Percentiles rank a stretch among this genome's conserved stretches.
These are phyloP conservation scores for Triglochin maritima DNA, from an alignment of 106 monocot genomes.

Conservation along the genomic window DNA sequence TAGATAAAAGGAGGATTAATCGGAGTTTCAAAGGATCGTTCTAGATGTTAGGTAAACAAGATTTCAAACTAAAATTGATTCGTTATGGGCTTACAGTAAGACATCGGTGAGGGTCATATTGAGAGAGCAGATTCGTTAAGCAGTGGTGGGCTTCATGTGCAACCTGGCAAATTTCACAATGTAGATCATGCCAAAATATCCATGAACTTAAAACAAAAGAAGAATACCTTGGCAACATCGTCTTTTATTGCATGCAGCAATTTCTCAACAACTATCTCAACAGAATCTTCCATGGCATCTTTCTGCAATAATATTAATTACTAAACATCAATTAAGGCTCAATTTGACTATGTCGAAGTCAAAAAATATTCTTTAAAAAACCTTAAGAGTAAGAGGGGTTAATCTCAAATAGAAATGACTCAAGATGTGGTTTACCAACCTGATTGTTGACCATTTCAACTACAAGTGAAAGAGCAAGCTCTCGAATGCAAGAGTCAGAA, in stretches of 20 bases:
- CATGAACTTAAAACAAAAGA: background rate
- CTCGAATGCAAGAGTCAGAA: slow-evolving; percentile 61
- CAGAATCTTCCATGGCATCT: slow-evolving; percentile 75
- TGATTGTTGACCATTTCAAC: slow-evolving; percentile 85
- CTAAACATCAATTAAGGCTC: too few species aligned
- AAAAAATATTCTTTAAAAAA: background rate
- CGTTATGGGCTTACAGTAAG: slow-evolving; percentile 54
- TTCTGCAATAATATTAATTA: slow-evolving; percentile 31
- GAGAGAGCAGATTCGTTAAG: slow-evolving; percentile 49
- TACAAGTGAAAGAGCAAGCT: slow-evolving; percentile 75
- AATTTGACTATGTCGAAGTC: background rate
- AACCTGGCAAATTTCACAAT: slow-evolving; percentile 34
- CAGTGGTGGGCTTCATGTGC: slow-evolving; percentile 83
- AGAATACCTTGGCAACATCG: slow-evolving; percentile 50
- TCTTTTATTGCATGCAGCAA: slow-evolving; percentile 72
- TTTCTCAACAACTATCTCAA: slow-evolving; percentile 95
- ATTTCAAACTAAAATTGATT: background rate
- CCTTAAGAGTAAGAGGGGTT: too few species aligned
- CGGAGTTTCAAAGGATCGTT: too few species aligned
- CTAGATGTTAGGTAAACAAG: too few species aligned
- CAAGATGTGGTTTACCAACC: slow-evolving; percentile 20
- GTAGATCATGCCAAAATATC: background rate
- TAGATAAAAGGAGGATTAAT: too few species aligned
- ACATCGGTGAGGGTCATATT: slow-evolving; percentile 87
- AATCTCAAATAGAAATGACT: too few species aligned